phyloP scores from a whole-genome alignment of 495 filamentous ascomycete species.

The Hypoxylon rickii region DNA sequence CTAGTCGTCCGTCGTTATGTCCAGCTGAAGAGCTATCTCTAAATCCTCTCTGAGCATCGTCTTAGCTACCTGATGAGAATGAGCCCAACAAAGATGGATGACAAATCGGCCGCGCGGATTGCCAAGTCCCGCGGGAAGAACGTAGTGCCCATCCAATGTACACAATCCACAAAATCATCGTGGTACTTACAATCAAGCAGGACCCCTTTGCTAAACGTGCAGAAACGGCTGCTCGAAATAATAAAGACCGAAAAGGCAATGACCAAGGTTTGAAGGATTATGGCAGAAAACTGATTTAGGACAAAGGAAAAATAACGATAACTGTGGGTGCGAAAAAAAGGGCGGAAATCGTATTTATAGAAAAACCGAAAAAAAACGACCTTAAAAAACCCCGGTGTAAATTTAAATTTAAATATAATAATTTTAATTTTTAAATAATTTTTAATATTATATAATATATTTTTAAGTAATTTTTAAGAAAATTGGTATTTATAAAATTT shows the following conservation, averaged over 20 bases:
- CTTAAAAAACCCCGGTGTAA: background rate
- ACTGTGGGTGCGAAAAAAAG: too few relatives aligned
- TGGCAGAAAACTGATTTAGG: slow-evolving; percentile 10
- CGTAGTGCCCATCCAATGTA: slow-evolving; percentile 20
- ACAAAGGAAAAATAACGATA: slow-evolving; percentile 18
- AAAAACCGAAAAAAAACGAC: background rate
- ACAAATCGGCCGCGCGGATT: slow-evolving; percentile 51
- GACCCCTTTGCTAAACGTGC: slow-evolving; percentile 50
- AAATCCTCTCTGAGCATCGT: too few relatives aligned
- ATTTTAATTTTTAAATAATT: too few relatives aligned
- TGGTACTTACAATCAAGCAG: slow-evolving; percentile 35
- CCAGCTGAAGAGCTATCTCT: too few relatives aligned
- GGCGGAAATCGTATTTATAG: too few relatives aligned
- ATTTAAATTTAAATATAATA: too few relatives aligned
- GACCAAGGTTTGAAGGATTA: slow-evolving; percentile 9
- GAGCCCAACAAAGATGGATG: slow-evolving; percentile 50
- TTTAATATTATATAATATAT: too few relatives aligned
- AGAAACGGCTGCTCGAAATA: slow-evolving; percentile 46
- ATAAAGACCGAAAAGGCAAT: slow-evolving; percentile 36
- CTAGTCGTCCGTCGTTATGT: background rate
- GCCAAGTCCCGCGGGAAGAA: slow-evolving; percentile 45
- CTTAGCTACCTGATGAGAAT: slow-evolving; percentile 26
- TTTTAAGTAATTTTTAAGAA: too few relatives aligned
- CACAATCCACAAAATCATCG: background rate
- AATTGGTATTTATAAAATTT: too few relatives aligned